Evolutionary conservation across 805 yeast species (phyloP), one percentile per base, ranked within the genome.

Genomic region (Kluyveromyces wickerhamii): DNA sequence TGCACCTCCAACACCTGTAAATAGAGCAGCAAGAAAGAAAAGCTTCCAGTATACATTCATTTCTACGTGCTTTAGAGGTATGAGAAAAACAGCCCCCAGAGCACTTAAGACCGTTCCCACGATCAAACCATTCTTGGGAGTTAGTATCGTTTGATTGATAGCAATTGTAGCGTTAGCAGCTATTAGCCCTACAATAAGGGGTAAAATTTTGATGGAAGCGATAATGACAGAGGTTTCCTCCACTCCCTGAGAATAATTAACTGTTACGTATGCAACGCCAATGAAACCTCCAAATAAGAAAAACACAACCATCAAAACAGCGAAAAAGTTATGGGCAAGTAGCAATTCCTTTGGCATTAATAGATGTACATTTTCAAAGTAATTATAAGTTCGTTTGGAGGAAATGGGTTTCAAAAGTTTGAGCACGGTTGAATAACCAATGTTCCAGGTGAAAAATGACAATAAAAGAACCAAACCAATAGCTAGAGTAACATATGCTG

Each of bases 401-500:
- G 42, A 16, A 33, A 35, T 11, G 33, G 17, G 15, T 21, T 21
- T 31, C 11, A 37, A 15, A 16, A 32, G 22, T 28, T 29, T 29
- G 39, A 48, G 28, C 33, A 52, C 11, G 23, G 18, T 29, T 39
- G 44, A 23, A 47, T 40, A 35, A 41, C 46, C 10, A 37, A 41
- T 7, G 42, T 38, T 44, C 67, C 73, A 47, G 51, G 61, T 4
- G 51, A 14, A 18, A 58, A 42, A 25, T 49, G 55, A 20, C 5
- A 51, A 12, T 3, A 63, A 31, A n/a, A 60, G 33, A 3, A 62
- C 15, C 9, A 60, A 32, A 1, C 72, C 73, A 33, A 69, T 37
- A 2, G 62, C 49, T 1, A 69, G 38, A 0, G 72, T 60, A 11
- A 65, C 66, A 39, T 66, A 67, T 1, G 65, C 63, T 12, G 51